Evolutionary conservation across 768 basidiomycete genomes (phyloP), one percentile per base, ranked within the genome.

Genomic region (Scleroderma bovista): DNA sequence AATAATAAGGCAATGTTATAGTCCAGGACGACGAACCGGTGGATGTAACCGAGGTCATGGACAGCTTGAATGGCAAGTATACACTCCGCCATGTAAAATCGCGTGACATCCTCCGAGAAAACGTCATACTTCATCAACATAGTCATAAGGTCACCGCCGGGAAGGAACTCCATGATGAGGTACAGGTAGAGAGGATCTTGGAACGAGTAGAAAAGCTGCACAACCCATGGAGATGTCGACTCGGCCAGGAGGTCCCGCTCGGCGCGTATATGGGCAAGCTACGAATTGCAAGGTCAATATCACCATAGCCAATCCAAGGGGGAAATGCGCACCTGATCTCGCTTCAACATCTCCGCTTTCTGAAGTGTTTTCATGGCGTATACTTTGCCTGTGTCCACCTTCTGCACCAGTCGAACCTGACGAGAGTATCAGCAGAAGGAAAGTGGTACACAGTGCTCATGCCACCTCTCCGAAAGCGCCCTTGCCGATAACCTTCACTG

Each of bases 61-160:
- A 99, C 94, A 2, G 94, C 96, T 66, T 99, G 94, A 52, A 99
- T 96, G 17, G 95, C 95, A 23, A 98, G 77, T 53, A 97, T 91
- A 65, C 93, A 96, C 69, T 99, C 95, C 22, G 95, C 95, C 83
- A 99, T 96, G 69, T 99, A 99, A 71, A 99, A 97, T 51, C 95
- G 85, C 26, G 93, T 94, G 33, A 98, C 95, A 64, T 98, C 95
- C 69, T 98, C 96, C 7, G 91, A 92, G 72, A 98, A 98, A 8
- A 95, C 88, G 67, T 97, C 95, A 69, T 99, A 98, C 70, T 97
- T 98, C 86, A 99, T 99, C 59, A 99, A 75, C 95, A 98, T 99
- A 12, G 96, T 97, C 95, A 99, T 98, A 55, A 99, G 75, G 66
- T 99, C 95, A n/a, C 95, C 95, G 40, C 95, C 95, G 33, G 82